Evolutionary conservation across 441 rosid species (phyloP).

Genomic region (Aleurites moluccanus): DNA sequence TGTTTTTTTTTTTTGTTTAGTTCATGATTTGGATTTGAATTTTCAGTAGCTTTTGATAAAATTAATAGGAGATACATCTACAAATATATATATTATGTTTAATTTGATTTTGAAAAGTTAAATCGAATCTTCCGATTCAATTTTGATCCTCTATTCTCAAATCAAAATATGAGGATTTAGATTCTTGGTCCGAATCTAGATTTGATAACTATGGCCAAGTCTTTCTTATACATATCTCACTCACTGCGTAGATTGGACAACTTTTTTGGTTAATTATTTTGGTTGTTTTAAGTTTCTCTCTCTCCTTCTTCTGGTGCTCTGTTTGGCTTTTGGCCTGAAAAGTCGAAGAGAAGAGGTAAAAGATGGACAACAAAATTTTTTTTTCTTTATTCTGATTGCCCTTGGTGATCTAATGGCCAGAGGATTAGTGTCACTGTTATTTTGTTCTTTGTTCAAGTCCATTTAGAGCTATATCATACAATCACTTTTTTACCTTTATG

Average conservation of each 20-base stretch:
- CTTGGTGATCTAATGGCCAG: background rate
- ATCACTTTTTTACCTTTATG: background rate
- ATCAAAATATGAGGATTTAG: too few relatives aligned
- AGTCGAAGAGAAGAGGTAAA: background rate
- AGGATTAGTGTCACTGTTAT: background rate
- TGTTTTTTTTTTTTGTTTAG: too few relatives aligned
- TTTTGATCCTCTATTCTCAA: too few relatives aligned
- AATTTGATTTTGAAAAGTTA: too few relatives aligned
- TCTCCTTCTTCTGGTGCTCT: background rate
- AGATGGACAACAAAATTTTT: background rate
- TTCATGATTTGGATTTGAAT: too few relatives aligned
- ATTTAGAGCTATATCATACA: background rate
- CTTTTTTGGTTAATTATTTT: conserved; percentile 4
- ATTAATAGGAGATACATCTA: too few relatives aligned
- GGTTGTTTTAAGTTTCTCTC: background rate
- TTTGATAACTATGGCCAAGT: too few relatives aligned
- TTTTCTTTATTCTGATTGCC: background rate
- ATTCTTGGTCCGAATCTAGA: too few relatives aligned
- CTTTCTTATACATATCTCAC: background rate
- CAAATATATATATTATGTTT: too few relatives aligned
- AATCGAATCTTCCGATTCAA: too few relatives aligned
- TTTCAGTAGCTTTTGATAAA: too few relatives aligned
- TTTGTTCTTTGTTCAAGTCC: background rate
- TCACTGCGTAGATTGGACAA: background rate
- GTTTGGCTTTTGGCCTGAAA: background rate